Base-by-base conservation (phyloP, 2,329 filamentous ascomycete genomes). In the Colletotrichum sp. region DNA sequence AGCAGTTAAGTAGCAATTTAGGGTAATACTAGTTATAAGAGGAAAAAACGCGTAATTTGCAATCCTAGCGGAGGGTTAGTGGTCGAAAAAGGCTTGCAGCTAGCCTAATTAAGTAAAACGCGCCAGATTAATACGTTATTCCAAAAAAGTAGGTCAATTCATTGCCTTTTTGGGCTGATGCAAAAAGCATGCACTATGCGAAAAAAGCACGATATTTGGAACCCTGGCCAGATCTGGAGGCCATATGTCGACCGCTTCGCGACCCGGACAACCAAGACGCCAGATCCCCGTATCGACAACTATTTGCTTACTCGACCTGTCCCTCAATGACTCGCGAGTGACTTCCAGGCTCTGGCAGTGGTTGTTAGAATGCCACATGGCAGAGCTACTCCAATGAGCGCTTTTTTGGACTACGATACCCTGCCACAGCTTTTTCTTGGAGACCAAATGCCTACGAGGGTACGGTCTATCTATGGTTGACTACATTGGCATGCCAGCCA, bases 251-350 rank as follows among this genome's bases (percentile, higher is more conserved):
- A 63, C 65, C 68, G 34, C 66, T 24, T 60, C 18, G 32, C 9
- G 30, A n/a, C 30, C 63, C 68, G 62, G 67, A 60, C 32, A 22
- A 68, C 68, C 13, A 57, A 52, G 28, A 66, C 28, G 60, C 32
- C 48, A 22, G 36, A 22, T 75, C 52, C 52, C 68, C 39, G 34
- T 24, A 9, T 55, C 30, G 57, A 26, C 63, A 28, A 18, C 22
- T 32, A 32, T 39, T n/a, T n/a, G 70, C 73, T 59, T 52, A 62
- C 32, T 52, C 34, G 44, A 39, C 32, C 36, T 16, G 57, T 26
- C 24, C 28, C 32, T 48, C 52, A 68, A 66, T 75, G 73, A 75
- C 73, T 75, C 73, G 73, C 39, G 70, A 8, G 18, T 24, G 12
- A 6, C n/a, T 52, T 44, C 64, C 15, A 16, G 44, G 16, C 44